phyloP scores from a whole-genome alignment of 805 yeast genomes.

The Candida qinlingensis region DNA sequence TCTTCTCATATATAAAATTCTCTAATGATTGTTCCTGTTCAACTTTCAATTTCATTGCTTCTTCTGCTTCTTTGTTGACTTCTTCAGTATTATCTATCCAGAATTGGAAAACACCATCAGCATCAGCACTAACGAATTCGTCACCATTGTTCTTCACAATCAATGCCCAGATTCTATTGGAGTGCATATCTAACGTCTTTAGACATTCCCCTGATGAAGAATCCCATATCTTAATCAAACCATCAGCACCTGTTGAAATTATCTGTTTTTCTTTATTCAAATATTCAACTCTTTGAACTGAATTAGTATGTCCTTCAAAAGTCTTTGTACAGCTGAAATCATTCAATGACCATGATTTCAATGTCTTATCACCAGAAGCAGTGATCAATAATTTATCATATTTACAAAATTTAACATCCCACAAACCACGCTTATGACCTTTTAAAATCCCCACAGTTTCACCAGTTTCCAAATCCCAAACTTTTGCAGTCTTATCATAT shows the following conservation, averaged over 20 bases:
- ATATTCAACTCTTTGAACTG: conserved; percentile 79
- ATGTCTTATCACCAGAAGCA: conserved; percentile 88
- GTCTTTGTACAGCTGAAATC: conserved; percentile 75
- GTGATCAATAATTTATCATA: conserved; percentile 76
- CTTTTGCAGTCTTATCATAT: conserved; percentile 84
- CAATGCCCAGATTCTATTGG: conserved; percentile 91
- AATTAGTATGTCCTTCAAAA: conserved; percentile 90
- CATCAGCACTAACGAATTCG: conserved; percentile 80
- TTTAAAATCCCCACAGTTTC: conserved; percentile 78
- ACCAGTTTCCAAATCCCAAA: conserved; percentile 85
- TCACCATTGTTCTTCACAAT: conserved; percentile 61
- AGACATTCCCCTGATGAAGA: conserved; percentile 67
- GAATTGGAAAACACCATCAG: conserved; percentile 84
- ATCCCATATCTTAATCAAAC: conserved; percentile 90
- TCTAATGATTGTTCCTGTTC: conserved; percentile 87
- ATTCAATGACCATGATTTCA: conserved; percentile 80
- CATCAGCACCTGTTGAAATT: conserved; percentile 84
- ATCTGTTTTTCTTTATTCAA: conserved; percentile 63
- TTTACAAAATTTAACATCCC: conserved; percentile 83
- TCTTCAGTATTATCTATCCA: conserved; percentile 90
- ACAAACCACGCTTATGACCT: conserved; percentile 92
- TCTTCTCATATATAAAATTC: conserved; percentile 63
- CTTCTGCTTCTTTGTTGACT: conserved; percentile 44
- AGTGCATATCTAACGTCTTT: conserved; percentile 87
- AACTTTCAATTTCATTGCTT: conserved; percentile 48